Base-by-base conservation (phyloP, 345 rosid species). In the Gossypium longicalyx region DNA sequence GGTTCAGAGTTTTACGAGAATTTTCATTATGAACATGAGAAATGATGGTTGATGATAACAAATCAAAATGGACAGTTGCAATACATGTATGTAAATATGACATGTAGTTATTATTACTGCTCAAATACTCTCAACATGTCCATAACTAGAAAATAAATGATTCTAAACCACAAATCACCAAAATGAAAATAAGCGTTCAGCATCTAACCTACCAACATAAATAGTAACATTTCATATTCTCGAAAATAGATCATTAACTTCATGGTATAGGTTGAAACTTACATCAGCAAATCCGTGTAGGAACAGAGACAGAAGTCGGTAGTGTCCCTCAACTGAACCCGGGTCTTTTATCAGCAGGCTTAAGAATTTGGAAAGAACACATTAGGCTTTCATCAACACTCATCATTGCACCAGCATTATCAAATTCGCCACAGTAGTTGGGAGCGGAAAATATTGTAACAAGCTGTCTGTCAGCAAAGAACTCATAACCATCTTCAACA, bases 341-440 rank as follows among this genome's bases (percentile, higher is more conserved):
- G 13, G 78, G 20, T 80, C 49, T 85, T 75, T 78, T 89, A 12
- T 93, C 98, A 3, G 90, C 79, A 49, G 97, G 97, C 83, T 91
- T 91, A 59, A 93, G 90, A 73, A 93, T 89, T 34, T 93, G 97
- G 81, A 93, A 93, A 43, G 98, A 93, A 80, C 98, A 93, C 94
- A 93, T 89, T 61, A 93, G 82, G 85, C 91, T 88, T 71, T 93
- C 93, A 75, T 93, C 98, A 73, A 93, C 95, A 71, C 94, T 93
- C 97, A 93, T 93, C 97, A 93, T 88, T 58, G 98, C 97, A 54
- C 98, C 98, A 13, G 98, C 90, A 64, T 93, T 93, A 83, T 93
- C 93, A 76, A 93, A 93, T 83, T 93, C 98, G 15, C 98, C 98
- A 0, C 98, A 93, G 77, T 93, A 93, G 83, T 93, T 93, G 19